A percentile compares a stretch with the other conserved stretches of the same genome.
Conservation (phyloP, 1,139 yeast genomes). For the Sugiyamaella paludigena region DNA sequence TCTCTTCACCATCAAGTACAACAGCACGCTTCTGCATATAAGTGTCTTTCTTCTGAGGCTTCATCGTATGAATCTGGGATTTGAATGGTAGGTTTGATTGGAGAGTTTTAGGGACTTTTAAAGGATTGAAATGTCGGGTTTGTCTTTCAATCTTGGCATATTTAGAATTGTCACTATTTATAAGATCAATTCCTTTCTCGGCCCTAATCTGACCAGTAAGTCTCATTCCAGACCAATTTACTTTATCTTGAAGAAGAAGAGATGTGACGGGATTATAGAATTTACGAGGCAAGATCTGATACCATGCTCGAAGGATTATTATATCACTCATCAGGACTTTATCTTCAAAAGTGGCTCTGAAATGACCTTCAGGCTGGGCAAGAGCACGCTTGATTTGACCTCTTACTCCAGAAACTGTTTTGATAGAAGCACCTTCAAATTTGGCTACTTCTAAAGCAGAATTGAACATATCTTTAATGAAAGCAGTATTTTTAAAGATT, state of each 20-base stretch:
- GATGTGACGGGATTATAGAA: conserved; percentile 97
- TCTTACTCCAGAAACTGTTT: conserved; percentile 94
- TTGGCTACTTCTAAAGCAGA: conserved; percentile 93
- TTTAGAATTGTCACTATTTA: conserved; percentile 58
- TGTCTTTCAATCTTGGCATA: conserved; percentile 77
- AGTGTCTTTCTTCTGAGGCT: conserved; percentile 79
- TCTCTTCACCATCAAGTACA: conserved; percentile 86
- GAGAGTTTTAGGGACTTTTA: conserved; percentile 77
- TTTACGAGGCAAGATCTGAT: conserved; percentile 84
- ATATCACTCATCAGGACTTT: conserved; percentile 88
- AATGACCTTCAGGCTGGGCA: conserved; percentile 94
- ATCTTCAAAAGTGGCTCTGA: conserved; percentile 97
- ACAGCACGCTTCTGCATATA: conserved; percentile 93
- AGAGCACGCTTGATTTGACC: conserved; percentile 97
- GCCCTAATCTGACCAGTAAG: conserved; percentile 92
- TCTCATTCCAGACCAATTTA: conserved; percentile 95
- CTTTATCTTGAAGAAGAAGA: conserved; percentile 66
- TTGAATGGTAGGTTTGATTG: conserved; percentile 82
- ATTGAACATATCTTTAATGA: conserved; percentile 93
- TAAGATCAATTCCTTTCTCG: conserved; percentile 63
- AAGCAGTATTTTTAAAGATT: conserved; percentile 93
- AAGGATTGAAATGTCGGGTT: conserved; percentile 83
- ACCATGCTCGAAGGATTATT: conserved; percentile 91
- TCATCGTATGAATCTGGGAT: conserved; percentile 73
- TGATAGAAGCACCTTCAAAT: conserved; percentile 95